Conservation (phyloP, 2,329 filamentous ascomycete genomes). For the Fusarium sp. region DNA sequence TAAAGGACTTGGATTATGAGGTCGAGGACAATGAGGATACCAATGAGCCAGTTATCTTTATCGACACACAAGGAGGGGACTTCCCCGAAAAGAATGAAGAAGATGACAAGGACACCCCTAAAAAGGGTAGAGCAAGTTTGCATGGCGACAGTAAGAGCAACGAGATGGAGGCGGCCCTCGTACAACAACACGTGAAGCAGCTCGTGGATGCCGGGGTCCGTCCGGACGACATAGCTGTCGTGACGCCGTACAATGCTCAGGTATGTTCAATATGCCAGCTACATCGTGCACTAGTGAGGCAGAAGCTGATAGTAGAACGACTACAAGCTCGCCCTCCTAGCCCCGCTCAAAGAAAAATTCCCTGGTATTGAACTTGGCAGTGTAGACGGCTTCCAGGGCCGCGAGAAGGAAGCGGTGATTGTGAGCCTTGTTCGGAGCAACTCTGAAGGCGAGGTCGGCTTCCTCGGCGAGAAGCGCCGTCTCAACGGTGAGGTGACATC, state of each 20-base stretch:
- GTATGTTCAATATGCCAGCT: conserved; percentile 56
- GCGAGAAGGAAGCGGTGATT: conserved; percentile 96
- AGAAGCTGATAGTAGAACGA: conserved; percentile 42
- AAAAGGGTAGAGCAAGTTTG: conserved; percentile 62
- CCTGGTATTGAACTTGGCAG: conserved; percentile 94
- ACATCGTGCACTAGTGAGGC: conserved; percentile 16
- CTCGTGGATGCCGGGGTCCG: conserved; percentile 85
- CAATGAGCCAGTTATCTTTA: conserved; percentile 88
- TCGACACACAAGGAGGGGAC: conserved; percentile 95
- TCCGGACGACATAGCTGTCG: conserved; percentile 88
- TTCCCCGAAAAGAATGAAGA: conserved; percentile 88
- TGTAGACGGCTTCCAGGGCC: conserved; percentile 96
- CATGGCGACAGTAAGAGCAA: conserved; percentile 85
- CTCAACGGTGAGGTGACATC: conserved; percentile 80
- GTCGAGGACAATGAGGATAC: conserved; percentile 89
- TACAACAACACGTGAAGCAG: conserved; percentile 80
- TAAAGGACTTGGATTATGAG: conserved; percentile 83
- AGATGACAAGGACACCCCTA: conserved; percentile 67
- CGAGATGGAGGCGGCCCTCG: conserved; percentile 87
- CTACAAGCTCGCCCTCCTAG: conserved; percentile 79
- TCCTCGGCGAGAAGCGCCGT: conserved; percentile 90
- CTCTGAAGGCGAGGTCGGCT: conserved; percentile 87
- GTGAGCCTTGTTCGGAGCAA: conserved; percentile 97
- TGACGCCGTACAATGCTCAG: conserved; percentile 97
- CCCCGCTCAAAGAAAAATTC: conserved; percentile 84